Evolutionary conservation across 1,284 basidiomycete species (phyloP).

Genomic region (Ustilago tritici): DNA sequence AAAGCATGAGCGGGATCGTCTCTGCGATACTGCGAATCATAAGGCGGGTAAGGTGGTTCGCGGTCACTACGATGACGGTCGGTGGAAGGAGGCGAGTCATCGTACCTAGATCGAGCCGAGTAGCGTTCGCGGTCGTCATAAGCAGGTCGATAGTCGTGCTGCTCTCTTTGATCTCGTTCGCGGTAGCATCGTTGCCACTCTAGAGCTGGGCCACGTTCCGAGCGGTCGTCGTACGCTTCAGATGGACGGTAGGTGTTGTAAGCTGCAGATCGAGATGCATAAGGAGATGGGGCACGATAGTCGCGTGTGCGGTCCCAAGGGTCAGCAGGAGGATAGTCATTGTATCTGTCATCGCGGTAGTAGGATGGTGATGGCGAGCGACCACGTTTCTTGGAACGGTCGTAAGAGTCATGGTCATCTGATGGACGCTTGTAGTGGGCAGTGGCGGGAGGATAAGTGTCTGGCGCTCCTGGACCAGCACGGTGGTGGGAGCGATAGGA

Average conservation of each 20-base stretch:
- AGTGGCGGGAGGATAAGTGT: conserved; percentile 9
- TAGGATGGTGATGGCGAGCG: conserved; percentile 47
- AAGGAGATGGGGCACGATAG: conserved; percentile 35
- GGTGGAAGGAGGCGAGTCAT: conserved; percentile 23
- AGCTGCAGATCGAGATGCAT: conserved; percentile 25
- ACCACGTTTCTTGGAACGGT: conserved; percentile 47
- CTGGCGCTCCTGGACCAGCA: conserved; percentile 17
- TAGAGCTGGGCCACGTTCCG: conserved; percentile 33
- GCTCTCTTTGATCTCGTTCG: conserved; percentile 34
- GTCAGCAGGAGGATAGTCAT: conserved; percentile 32
- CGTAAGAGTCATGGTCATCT: conserved; percentile 47
- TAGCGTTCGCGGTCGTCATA: conserved; percentile 47
- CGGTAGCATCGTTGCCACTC: conserved; percentile 54
- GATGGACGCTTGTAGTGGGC: conserved; percentile 21
- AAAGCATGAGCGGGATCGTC: conserved; percentile 14
- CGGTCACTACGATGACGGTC: conserved; percentile 32
- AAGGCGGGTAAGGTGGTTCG: conserved; percentile 21
- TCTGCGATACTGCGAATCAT: conserved; percentile 37
- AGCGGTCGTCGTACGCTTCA: conserved; percentile 40
- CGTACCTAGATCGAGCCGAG: conserved; percentile 37
- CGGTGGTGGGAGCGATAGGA: conserved; percentile 47
- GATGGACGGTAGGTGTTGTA: conserved; percentile 40
- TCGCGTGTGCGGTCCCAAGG: conserved; percentile 50
- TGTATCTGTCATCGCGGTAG: conserved; percentile 42
- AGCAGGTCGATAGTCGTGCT: conserved; percentile 30